Conservation (phyloP, 1,284 basidiomycete species). For the Malassezia vespertilionis region DNA sequence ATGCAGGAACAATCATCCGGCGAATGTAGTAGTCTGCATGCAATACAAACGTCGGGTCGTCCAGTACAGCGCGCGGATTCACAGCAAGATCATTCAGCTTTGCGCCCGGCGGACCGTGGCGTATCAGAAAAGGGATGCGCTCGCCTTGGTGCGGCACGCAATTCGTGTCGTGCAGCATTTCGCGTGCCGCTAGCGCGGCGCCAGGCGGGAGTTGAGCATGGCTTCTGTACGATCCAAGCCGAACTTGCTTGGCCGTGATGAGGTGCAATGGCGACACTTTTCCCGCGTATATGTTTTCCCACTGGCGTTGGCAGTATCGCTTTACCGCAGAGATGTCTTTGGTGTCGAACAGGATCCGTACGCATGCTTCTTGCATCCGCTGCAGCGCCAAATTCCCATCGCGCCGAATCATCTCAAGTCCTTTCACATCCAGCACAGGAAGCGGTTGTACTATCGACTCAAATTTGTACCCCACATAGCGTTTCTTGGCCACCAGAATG, state of each 20-base stretch:
- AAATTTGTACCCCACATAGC: conserved; percentile 91
- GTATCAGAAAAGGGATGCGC: conserved; percentile 80
- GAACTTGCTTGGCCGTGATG: conserved; percentile 86
- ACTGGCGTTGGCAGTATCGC: conserved; percentile 71
- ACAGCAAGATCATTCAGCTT: conserved; percentile 72
- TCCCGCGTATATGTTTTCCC: conserved; percentile 72
- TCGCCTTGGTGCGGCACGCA: conserved; percentile 80
- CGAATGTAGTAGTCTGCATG: conserved; percentile 86
- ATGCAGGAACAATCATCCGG: conserved; percentile 72
- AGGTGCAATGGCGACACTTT: conserved; percentile 77
- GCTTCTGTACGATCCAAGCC: conserved; percentile 62
- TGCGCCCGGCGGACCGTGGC: conserved; percentile 58
- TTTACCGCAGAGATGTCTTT: conserved; percentile 82
- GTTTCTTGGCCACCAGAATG: conserved; percentile 86
- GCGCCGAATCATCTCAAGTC: conserved; percentile 87
- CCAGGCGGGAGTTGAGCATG: conserved; percentile 78
- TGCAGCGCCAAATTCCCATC: conserved; percentile 52
- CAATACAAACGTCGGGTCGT: conserved; percentile 60
- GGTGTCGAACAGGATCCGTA: conserved; percentile 63
- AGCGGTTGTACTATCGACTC: conserved; percentile 68
- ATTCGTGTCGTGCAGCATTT: conserved; percentile 63
- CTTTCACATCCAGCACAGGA: conserved; percentile 86
- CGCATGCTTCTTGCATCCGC: conserved; percentile 40
- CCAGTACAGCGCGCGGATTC: conserved; percentile 65
- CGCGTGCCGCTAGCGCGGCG: conserved; percentile 69